Base-by-base conservation (phyloP, 202 grass and related monocot species). In the Brachypodium distachyon region DNA sequence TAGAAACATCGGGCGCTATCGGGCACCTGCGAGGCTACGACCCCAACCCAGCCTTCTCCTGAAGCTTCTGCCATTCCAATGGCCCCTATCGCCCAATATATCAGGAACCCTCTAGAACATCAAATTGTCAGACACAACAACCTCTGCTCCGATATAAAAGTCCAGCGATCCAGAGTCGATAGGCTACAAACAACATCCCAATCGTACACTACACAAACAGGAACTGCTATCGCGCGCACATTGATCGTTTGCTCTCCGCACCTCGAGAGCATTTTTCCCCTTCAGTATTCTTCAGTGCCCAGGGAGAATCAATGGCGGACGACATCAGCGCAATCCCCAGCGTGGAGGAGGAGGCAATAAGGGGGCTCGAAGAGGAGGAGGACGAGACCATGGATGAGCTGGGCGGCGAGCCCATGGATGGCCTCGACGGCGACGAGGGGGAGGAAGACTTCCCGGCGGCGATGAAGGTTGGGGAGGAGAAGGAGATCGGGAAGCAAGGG, bases 401-500 rank as follows among this genome's bases (percentile, higher is more conserved):
- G 9, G 58, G 56, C 19, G 43, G 11, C 7, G 48, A 29, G 33
- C 52, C 5, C 4, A 31, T 29, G 16, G 77, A 41, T 0, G 77
- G 18, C 17, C 37, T 78, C 19, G 74, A 77, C 29, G 46, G 3
- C 14, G 50, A 7, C 12, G 60, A 47, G 17, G 67, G 42, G 2
- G 78, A 81, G 29, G 64, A 19, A 18, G 22, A 73, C 40, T 66
- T 27, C 57, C 71, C 66, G 1, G 16, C 6, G 28, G 23, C 66
- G 39, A 76, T 85, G 77, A 87, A 91, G 88, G 86, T 74, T 0
- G 92, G 88, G 22, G 93, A 92, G 59, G 89, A 89, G 86, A 92
- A 81, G 76, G 93, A 88, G 84, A 84, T 92, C 56, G 93, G 93
- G 53, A 92, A 86, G 65, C 53, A 85, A 83, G 92, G 89, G 6